Base-by-base conservation (phyloP, 768 basidiomycete species). In the Candolleomyces eurysporus region DNA sequence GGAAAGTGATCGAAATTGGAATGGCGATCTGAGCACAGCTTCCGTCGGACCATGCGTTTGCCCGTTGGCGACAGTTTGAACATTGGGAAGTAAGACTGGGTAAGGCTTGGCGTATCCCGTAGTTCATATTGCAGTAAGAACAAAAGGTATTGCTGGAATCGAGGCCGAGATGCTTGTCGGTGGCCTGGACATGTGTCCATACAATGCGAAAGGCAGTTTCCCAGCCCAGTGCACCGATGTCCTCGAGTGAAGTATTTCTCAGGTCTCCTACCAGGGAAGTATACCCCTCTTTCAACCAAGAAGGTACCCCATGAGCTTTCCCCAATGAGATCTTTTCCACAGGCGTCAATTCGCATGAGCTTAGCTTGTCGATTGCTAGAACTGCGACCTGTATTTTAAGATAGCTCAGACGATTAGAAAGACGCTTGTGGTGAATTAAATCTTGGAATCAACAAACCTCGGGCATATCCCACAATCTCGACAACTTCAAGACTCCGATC, bases 271-370 rank as follows among this genome's bases (percentile, higher is more conserved):
- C 21, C 36, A 56, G 40, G 17, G 22, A 9, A 5, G 21, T 43
- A 36, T 56, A 56, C 8, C 54, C 54, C 16, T 56, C 54, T 22
- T 56, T 56, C 4, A 56, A 36, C 54, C 39, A 56, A 13, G 54
- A 22, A 26, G 54, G 40, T 43, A 56, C 54, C 4, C 54, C 54
- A 36, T 56, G 54, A 14, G 16, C 54, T 16, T 56, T 56, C 6
- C 54, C 54, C 11, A 56, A 36, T 2, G 40, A 22, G 8, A 56
- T 16, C 22, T 56, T 56, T 16, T 56, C 40, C 4, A 56, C 54
- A 1, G 54, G 54, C 14, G 31, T 36, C 32, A 53, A 16, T n/a
- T 53, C 52, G 7, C 31, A 32, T 7, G 4, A 16, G 52, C 13
- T 39, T 5, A 53, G 26, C 52, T 39, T 36, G 6, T 53, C 52